Percentiles rank a stretch among this genome's conserved stretches.
These are phyloP conservation scores for Calendula officinalis DNA, from an alignment of 129 eudicot genomes.

Conservation along the genomic window DNA sequence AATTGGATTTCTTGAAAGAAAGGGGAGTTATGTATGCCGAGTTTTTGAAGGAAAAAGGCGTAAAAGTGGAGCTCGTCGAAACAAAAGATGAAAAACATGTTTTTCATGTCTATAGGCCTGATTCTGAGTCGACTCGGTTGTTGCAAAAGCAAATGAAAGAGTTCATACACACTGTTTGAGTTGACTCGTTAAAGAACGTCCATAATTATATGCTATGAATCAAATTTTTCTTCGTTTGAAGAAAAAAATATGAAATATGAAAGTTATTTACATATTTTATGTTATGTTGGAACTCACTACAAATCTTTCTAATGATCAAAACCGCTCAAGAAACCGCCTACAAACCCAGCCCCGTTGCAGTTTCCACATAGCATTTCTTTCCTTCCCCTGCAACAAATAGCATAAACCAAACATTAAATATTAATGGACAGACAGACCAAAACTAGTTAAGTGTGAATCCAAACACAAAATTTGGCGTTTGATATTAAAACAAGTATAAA, in stretches of 20 bases:
- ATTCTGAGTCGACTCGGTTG: constrained; percentile 49
- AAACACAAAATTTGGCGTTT: too few relatives aligned
- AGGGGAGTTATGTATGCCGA: constrained; percentile 70
- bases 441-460: background rate
- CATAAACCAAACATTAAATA: background rate
- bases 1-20: constrained; percentile 72
- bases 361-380: constrained; percentile 76
- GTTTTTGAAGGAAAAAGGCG: constrained; percentile 59
- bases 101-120: constrained; percentile 62
- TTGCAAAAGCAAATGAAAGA: constrained; percentile 60
- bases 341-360: constrained; percentile 86
- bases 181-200: constrained; percentile 12
- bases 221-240: background rate
- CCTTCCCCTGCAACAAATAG: constrained; percentile 52
- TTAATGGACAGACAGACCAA: background rate
- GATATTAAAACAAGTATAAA: too few relatives aligned
- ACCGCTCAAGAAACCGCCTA: constrained; percentile 83
- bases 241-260: constrained; percentile 5
- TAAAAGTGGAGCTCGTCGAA: constrained; percentile 56
- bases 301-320: constrained; percentile 44
- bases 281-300: constrained; percentile 5
- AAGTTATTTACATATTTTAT: constrained; percentile 25
- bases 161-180: constrained; percentile 46
- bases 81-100: constrained; percentile 61
- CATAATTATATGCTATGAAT: background rate